Percentiles rank a stretch among this genome's conserved stretches.
Conservation (phyloP, 176 grass and related monocot genomes). For the Canna indica region DNA sequence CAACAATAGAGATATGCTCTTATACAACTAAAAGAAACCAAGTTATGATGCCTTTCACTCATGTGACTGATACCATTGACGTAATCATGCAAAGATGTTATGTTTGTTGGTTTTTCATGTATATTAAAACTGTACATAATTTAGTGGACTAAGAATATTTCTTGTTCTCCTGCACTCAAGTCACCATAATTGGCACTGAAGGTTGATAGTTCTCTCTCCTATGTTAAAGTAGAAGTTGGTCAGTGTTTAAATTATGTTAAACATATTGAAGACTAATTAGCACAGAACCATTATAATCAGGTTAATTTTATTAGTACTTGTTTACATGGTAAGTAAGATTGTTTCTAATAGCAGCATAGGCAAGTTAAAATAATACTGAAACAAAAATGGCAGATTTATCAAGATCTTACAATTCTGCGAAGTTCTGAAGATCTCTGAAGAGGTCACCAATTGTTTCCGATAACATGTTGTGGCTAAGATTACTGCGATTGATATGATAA, state of each 20-base stretch:
- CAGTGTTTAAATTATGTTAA: not conserved
- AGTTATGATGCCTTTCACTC: not conserved
- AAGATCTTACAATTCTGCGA: conserved; percentile 73
- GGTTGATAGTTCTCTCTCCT: no score
- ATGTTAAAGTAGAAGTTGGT: no score
- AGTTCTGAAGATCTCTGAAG: conserved; percentile 54
- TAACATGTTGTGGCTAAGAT: conserved; percentile 77
- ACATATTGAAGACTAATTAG: not conserved
- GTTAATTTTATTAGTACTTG: no score
- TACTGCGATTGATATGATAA: conserved; percentile 39
- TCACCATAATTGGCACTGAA: no score
- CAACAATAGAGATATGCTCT: not conserved
- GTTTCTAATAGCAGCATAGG: not conserved
- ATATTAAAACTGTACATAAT: no score
- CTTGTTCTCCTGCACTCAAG: no score
- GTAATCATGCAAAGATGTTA: no score
- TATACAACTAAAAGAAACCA: not conserved
- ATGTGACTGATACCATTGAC: not conserved
- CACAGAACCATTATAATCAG: not conserved
- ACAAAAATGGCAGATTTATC: conserved; percentile 17
- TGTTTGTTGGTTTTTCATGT: no score
- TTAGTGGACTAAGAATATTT: no score
- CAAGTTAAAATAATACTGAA: not conserved
- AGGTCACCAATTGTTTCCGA: conserved; percentile 56
- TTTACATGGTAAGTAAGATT: not conserved